Evolutionary conservation across 2,329 filamentous ascomycete genomes (phyloP), one percentile per base, ranked within the genome.

Genomic region (Didymella pomorum): DNA sequence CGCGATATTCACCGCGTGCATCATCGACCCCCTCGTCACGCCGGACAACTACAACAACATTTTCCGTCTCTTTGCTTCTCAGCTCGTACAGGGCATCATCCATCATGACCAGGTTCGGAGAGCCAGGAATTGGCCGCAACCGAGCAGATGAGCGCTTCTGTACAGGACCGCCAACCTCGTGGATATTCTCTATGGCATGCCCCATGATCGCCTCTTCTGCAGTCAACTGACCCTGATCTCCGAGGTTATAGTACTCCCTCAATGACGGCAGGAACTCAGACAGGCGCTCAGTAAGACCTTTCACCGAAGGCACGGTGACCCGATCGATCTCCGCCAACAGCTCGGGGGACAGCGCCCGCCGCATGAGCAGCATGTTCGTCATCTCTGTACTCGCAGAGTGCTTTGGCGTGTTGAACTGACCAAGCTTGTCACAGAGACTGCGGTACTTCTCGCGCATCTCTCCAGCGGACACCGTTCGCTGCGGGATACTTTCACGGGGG

Each of bases 231-330:
- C 64, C 66, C 14, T 73, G 59, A 45, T 72, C 76, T 31, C 76
- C 73, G n/a, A 60, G 20, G 21, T 76, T 71, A 52, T 77, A 74
- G 43, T 79, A 71, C 49, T 77, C 76, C 23, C 69, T 75, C 49
- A 83, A 61, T 10, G 78, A 78, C 5, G 80, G 81, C 18, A 82
- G 63, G 12, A 81, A 70, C 65, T 80, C 78, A 0, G 80, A 81
- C 12, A 83, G 68, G 20, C 80, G 76, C 48, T 81, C 74, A 2
- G 80, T 81, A 8, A 83, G 71, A 11, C 74, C 78, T 26, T 72
- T 73, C 16, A 82, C 75, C 4, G 78, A 81, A 16, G 81, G 81
- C 23, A 83, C 78, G 4, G 77, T 78, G 21, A 83, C 66, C 28
- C 77, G 74, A 25, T 81, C 78, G 63, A 82, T 73, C 65, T 82